phyloP scores from a whole-genome alignment of 208 protist genomes.

The Trypanosoma rangeli region DNA sequence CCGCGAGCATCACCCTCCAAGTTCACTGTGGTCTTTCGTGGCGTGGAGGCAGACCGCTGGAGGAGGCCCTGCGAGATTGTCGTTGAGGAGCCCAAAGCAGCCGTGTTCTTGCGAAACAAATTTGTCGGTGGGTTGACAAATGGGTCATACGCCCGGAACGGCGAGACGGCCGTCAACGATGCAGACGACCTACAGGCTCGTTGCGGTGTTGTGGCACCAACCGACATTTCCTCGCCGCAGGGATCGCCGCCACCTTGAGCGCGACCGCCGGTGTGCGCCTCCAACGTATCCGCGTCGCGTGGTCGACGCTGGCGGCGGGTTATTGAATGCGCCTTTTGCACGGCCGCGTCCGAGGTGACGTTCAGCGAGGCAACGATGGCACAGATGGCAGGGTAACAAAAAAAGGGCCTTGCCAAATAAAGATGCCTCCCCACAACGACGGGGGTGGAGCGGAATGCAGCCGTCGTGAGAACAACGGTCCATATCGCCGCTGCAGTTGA shows the following conservation, averaged over 20 bases:
- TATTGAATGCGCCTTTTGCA: slow-evolving; percentile 8
- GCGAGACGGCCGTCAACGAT: slow-evolving; percentile 2
- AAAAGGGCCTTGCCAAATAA: slow-evolving; percentile 58
- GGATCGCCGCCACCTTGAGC: neutral
- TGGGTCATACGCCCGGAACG: slow-evolving; percentile 23
- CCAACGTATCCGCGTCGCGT: neutral
- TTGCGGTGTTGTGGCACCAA: slow-evolving; percentile 16
- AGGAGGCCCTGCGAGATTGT: neutral
- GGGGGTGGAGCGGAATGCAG: slow-evolving; percentile 34
- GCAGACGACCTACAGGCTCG: neutral
- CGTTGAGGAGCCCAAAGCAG: neutral
- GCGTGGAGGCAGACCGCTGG: neutral
- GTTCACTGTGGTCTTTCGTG: slow-evolving; percentile 4
- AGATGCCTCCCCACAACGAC: slow-evolving; percentile 42
- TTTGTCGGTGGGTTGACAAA: slow-evolving; percentile 15
- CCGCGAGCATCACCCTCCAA: neutral
- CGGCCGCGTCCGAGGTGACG: slow-evolving; percentile 52
- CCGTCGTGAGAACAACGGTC: slow-evolving; percentile 47
- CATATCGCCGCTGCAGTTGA: slow-evolving; percentile 19
- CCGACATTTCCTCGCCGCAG: neutral
- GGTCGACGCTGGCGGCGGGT: neutral
- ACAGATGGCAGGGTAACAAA: slow-evolving; percentile 30
- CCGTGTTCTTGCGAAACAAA: slow-evolving; percentile 8
- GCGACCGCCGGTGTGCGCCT: neutral
- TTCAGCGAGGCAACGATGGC: slow-evolving; percentile 55